Conservation (phyloP, 129 eudicot species). For the Ambrosia trifida region DNA sequence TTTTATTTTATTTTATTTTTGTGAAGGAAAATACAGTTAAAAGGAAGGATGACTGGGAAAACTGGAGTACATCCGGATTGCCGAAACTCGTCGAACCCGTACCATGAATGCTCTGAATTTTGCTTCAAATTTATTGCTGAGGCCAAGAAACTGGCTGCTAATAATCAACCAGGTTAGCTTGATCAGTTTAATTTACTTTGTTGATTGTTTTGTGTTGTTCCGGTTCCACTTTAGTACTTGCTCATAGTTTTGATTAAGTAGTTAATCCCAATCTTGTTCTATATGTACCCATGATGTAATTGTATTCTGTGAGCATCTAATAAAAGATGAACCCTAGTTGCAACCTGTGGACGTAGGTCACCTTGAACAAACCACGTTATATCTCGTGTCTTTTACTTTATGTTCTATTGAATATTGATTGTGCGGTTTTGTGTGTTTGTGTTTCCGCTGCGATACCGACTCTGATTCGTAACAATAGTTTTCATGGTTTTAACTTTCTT, state of each 20-base stretch:
- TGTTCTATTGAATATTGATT: too few relatives aligned
- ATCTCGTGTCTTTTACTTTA: too few relatives aligned
- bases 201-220: background rate
- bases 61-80: constrained; percentile 78
- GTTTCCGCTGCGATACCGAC: too few relatives aligned
- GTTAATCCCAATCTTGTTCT: too few relatives aligned
- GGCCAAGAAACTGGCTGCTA: constrained; percentile 43
- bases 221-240: background rate
- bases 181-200: background rate
- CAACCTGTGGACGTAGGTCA: too few relatives aligned
- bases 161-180: constrained; percentile 44
- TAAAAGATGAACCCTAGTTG: too few relatives aligned
- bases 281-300: too few relatives aligned
- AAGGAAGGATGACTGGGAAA: constrained; percentile 46
- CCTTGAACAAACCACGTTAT: too few relatives aligned
- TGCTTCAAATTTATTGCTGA: constrained; percentile 65
- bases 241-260: background rate
- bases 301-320: too few relatives aligned
- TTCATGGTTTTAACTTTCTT: background rate
- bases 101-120: constrained; percentile 72
- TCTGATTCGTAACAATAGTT: background rate
- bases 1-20: background rate
- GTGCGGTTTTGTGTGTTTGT: too few relatives aligned
- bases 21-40: background rate
- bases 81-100: constrained; percentile 70